These are phyloP conservation scores for Juncus effusus DNA, from an alignment of 176 grass and related monocot genomes.

Conservation along the genomic window DNA sequence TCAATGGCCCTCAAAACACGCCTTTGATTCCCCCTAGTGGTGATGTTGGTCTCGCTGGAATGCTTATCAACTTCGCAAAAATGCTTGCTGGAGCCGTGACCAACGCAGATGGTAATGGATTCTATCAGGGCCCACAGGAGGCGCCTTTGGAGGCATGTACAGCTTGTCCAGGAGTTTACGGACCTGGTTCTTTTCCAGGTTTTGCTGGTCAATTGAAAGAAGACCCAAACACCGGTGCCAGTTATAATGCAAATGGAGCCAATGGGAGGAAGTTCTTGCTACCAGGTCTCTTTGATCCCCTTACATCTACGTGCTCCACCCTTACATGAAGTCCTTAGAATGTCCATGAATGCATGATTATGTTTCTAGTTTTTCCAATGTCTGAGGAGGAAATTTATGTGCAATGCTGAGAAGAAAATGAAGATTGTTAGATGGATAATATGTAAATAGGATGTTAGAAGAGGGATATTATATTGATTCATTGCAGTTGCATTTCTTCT, in stretches of 20 bases:
- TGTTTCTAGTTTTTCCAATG: too few species aligned
- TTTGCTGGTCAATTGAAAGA: slow-evolving; percentile 34
- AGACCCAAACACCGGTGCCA: slow-evolving; percentile 30
- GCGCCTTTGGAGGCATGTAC: slow-evolving; percentile 55
- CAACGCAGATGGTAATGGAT: slow-evolving; percentile 50
- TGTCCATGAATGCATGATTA: not conserved
- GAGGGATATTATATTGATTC: slow-evolving; percentile 24
- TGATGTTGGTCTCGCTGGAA: slow-evolving; percentile 46
- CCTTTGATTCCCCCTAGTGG: slow-evolving; percentile 35
- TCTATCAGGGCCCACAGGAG: slow-evolving; percentile 39
- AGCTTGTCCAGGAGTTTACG: slow-evolving; percentile 52
- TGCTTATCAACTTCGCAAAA: slow-evolving; percentile 34
- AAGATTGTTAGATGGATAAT: not conserved
- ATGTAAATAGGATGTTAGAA: slow-evolving; percentile 23
- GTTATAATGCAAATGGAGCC: slow-evolving; percentile 52
- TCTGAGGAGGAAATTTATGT: not conserved
- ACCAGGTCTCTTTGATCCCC: slow-evolving; percentile 37
- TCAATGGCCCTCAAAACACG: slow-evolving; percentile 32
- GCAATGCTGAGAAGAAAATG: not conserved
- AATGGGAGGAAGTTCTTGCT: slow-evolving; percentile 48
- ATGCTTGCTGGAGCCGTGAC: slow-evolving; percentile 43
- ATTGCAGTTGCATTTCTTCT: not conserved
- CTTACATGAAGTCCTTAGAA: slow-evolving; percentile 25
- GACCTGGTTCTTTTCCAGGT: slow-evolving; percentile 41
- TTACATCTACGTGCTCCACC: slow-evolving; percentile 26